Percentiles rank a stretch among this genome's conserved stretches.
Conservation (phyloP, 805 yeast species). For the Kregervanrija pseudodelftensis region DNA sequence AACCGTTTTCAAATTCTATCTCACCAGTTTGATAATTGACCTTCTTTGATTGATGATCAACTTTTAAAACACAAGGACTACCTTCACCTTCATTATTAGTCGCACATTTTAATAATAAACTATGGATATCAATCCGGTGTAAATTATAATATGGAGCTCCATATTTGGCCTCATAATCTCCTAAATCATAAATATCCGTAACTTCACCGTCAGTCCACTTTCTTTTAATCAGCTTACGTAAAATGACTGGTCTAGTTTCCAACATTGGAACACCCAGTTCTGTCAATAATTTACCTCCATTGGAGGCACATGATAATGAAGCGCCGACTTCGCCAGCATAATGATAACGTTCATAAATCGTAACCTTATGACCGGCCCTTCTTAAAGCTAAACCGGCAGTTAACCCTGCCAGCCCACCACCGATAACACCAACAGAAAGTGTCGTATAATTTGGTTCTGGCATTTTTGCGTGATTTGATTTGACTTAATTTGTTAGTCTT, state of each 20-base stretch:
- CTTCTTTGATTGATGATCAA: constrained; percentile 16
- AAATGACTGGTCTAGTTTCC: constrained; percentile 21
- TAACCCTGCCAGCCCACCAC: constrained; percentile 25
- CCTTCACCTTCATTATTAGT: constrained; percentile 18
- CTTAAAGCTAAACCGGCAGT: constrained; percentile 22
- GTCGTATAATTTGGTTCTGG: not conserved
- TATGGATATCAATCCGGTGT: constrained; percentile 25
- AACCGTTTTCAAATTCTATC: constrained; percentile 23
- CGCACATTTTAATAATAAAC: constrained; percentile 16
- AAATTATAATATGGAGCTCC: constrained; percentile 25
- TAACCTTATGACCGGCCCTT: constrained; percentile 22
- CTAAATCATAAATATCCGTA: constrained; percentile 20
- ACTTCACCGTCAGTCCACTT: constrained; percentile 21
- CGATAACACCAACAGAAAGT: constrained; percentile 18
- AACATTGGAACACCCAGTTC: constrained; percentile 23
- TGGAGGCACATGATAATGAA: constrained; percentile 26
- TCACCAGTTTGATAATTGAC: constrained; percentile 21
- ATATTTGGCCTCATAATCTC: constrained; percentile 22
- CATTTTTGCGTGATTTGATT: not conserved
- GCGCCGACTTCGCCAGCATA: constrained; percentile 28
- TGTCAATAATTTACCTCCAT: constrained; percentile 23
- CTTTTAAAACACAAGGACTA: constrained; percentile 16
- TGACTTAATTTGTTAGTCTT: too few relatives aligned
- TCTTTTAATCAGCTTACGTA: constrained; percentile 19
- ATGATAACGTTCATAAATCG: constrained; percentile 23